Conservation (phyloP, 345 rosid genomes). For the Trapa incisa region DNA sequence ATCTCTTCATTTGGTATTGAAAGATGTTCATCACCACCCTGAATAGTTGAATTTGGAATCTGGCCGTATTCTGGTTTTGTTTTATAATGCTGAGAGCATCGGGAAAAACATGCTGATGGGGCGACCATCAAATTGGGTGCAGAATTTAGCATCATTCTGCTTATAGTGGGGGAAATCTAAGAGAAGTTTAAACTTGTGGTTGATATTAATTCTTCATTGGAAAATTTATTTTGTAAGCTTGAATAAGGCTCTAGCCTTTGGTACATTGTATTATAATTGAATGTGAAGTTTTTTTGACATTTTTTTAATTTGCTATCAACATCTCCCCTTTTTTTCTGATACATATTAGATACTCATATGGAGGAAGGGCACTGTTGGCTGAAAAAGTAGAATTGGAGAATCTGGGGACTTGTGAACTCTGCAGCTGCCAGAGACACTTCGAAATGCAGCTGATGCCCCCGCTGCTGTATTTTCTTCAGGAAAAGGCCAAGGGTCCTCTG, state of each 20-base stretch:
- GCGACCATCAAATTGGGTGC: neutral
- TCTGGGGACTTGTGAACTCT: slow-evolving; percentile 41
- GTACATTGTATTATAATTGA: too few relatives aligned
- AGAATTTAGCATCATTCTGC: neutral
- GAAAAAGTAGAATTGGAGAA: slow-evolving; percentile 20
- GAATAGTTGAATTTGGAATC: neutral
- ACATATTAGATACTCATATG: slow-evolving; percentile 50
- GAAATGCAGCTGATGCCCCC: slow-evolving; percentile 96
- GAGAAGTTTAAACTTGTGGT: neutral
- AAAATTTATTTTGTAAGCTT: neutral
- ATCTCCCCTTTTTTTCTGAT: neutral
- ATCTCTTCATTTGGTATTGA: neutral
- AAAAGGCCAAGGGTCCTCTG: slow-evolving; percentile 37
- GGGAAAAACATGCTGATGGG: neutral
- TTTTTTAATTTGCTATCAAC: neutral
- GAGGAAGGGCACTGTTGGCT: slow-evolving; percentile 63
- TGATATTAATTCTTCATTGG: neutral
- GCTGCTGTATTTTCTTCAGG: slow-evolving; percentile 59
- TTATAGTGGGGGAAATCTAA: neutral
- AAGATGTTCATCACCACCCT: neutral
- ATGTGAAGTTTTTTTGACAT: neutral
- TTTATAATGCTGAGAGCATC: neutral
- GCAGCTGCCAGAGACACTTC: slow-evolving; percentile 50
- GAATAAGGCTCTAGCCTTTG: neutral
- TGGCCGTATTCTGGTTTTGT: neutral